Evolutionary conservation across 2,329 filamentous ascomycete species (phyloP), one percentile per base, ranked within the genome.

Genomic region (Aaosphaeria arxii): DNA sequence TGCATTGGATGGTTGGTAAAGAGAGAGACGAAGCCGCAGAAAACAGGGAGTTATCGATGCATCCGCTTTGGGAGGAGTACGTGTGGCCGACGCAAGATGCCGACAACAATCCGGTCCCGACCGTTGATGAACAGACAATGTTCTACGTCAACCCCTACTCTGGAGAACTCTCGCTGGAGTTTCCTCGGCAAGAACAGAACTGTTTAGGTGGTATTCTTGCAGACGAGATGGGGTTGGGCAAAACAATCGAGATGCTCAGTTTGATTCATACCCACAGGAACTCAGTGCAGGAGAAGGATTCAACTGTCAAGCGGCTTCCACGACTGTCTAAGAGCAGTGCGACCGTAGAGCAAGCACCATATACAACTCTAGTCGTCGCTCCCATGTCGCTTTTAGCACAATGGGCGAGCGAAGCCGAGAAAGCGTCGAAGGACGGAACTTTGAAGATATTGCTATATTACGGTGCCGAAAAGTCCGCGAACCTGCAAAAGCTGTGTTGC

Each of bases 61-160:
- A 99, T 70, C 94, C 94, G 0, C 71, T 99, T 0, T 99, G 94
- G 94, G 94, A 99, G 71, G 89, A 97, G 65, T 99, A 99, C 59
- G 69, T 74, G 2, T 99, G 91, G 91, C 94, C 94, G 0, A 75
- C 76, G 0, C 91, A 91, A 64, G 94, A 99, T 70, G 85, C 88
- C 35, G 88, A 97, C 56, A 91, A 94, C 56, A 83, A 88, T 39
- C 82, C 87, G 5, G 64, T 96, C 7, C 85, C 87, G 0, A 63
- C 66, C 13, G 77, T 94, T 6, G 74, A 82, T 7, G 82, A 79
- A 3, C 84, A 91, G 57, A 71, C 82, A 6, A 83, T 81, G 50
- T 99, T 99, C 62, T 99, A 96, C 59, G 87, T 97, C 59, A 99
- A 99, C 60, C 92, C 92, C 0, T 99, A 99, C 68, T 96, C 91